phyloP scores from a whole-genome alignment of 139 green algal species.

The Dunaliella primolecta region DNA sequence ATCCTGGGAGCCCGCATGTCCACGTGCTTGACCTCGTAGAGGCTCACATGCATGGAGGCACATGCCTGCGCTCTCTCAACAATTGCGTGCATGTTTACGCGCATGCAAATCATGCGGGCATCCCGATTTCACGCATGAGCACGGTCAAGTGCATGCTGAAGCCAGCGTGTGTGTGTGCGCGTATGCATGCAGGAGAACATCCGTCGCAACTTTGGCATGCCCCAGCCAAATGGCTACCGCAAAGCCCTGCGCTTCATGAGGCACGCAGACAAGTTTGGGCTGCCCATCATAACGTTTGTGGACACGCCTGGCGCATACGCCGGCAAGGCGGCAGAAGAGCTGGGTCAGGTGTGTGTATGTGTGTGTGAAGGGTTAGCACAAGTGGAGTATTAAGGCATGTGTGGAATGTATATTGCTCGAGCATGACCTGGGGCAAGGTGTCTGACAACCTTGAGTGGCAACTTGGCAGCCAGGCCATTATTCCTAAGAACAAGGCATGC shows the following conservation, averaged over 20 bases:
- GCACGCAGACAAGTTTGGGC: constrained; percentile 92
- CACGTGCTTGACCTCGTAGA: too few relatives aligned
- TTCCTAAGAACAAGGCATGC: too few relatives aligned
- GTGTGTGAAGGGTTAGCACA: background rate
- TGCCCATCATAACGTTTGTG: constrained; percentile 97
- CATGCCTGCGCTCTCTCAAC: too few relatives aligned
- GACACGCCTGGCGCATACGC: constrained; percentile 95
- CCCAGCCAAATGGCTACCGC: constrained; percentile 92
- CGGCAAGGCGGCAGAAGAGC: constrained; percentile 87
- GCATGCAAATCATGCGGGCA: too few relatives aligned
- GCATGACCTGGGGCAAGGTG: too few relatives aligned
- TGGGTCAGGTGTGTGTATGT: constrained; percentile 74
- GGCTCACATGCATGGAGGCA: too few relatives aligned
- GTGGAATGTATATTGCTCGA: background rate
- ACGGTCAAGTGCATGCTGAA: background rate
- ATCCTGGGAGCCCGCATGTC: too few relatives aligned
- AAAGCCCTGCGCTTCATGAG: constrained; percentile 97
- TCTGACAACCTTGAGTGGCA: too few relatives aligned
- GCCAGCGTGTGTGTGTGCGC: background rate
- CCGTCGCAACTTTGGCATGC: constrained; percentile 94
- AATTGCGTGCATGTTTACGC: too few relatives aligned
- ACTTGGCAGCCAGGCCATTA: too few relatives aligned
- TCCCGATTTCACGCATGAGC: too few relatives aligned
- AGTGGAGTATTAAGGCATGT: background rate
- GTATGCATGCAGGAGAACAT: constrained; percentile 83